Percentiles rank a stretch among this genome's conserved stretches.
phyloP scores from a whole-genome alignment of 2,329 filamentous ascomycete species.

The Zasmidium angulare region DNA sequence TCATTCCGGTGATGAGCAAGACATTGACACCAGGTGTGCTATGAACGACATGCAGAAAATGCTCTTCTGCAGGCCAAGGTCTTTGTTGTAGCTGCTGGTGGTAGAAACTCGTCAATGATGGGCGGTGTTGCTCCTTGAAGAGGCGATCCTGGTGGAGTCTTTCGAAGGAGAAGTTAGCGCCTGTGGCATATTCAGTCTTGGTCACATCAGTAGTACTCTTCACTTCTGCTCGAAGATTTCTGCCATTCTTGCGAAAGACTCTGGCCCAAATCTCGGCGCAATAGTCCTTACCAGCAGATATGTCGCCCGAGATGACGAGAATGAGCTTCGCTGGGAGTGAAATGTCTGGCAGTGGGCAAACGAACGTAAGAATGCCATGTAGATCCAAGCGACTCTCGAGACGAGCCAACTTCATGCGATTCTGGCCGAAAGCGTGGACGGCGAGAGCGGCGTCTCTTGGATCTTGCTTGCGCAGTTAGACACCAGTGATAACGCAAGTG shows the following conservation, averaged over 20 bases:
- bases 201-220: slow-evolving; percentile 59
- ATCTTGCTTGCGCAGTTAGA: slow-evolving; percentile 59
- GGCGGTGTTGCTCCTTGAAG: slow-evolving; percentile 63
- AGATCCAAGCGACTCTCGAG: slow-evolving; percentile 55
- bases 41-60: slow-evolving; percentile 52
- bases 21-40: slow-evolving; percentile 50
- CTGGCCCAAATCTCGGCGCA: slow-evolving; percentile 51
- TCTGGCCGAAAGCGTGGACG: slow-evolving; percentile 57
- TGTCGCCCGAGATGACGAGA: slow-evolving; percentile 60
- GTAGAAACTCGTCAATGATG: slow-evolving; percentile 55
- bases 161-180: slow-evolving; percentile 48
- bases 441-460: slow-evolving; percentile 57
- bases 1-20: slow-evolving; percentile 63
- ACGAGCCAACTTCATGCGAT: slow-evolving; percentile 48
- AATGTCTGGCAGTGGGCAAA: slow-evolving; percentile 53
- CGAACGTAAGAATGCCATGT: slow-evolving; percentile 40
- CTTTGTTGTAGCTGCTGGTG: slow-evolving; percentile 43
- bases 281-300: too few species aligned
- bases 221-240: slow-evolving; percentile 41
- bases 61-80: slow-evolving; percentile 51
- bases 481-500: slow-evolving; percentile 63
- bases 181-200: slow-evolving; percentile 58
- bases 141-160: slow-evolving; percentile 54
- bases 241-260: slow-evolving; percentile 22
- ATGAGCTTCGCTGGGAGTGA: slow-evolving; percentile 48